These are phyloP conservation scores for Schizophyllum commune DNA, from an alignment of 1,284 basidiomycete species.

Conservation along the genomic window DNA sequence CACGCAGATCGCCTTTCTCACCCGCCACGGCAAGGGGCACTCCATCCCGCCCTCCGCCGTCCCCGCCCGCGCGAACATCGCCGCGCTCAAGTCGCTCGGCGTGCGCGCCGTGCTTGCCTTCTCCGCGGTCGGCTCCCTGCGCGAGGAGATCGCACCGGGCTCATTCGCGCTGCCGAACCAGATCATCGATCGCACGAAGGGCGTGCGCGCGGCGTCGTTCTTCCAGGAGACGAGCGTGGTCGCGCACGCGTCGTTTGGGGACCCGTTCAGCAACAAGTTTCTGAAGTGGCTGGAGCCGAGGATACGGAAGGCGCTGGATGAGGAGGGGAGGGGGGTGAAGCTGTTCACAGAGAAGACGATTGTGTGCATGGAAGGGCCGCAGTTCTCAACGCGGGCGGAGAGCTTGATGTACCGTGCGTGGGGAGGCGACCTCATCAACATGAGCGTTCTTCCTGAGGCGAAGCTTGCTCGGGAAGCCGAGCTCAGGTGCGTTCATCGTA, in stretches of 20 bases:
- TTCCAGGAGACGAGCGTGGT: slow-evolving; percentile 82
- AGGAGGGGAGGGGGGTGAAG: slow-evolving; percentile 46
- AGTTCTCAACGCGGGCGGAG: slow-evolving; percentile 93
- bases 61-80: slow-evolving; percentile 88
- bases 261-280: slow-evolving; percentile 73
- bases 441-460: slow-evolving; percentile 93
- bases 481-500: slow-evolving; percentile 53
- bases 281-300: slow-evolving; percentile 62
- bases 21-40: slow-evolving; percentile 83
- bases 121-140: slow-evolving; percentile 92
- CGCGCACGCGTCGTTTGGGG: slow-evolving; percentile 91
- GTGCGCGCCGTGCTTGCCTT: slow-evolving; percentile 89
- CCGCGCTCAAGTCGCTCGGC: slow-evolving; percentile 89
- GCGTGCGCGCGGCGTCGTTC: slow-evolving; percentile 78
- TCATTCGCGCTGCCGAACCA: slow-evolving; percentile 88
- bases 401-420: slow-evolving; percentile 89
- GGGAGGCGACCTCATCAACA: slow-evolving; percentile 94
- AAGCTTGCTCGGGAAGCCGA: slow-evolving; percentile 96
- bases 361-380: slow-evolving; percentile 96
- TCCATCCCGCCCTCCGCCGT: slow-evolving; percentile 69
- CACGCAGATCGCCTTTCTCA: slow-evolving; percentile 81
- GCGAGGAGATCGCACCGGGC: slow-evolving; percentile 90
- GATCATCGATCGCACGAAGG: slow-evolving; percentile 97
- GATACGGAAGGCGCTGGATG: slow-evolving; percentile 58
- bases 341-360: slow-evolving; percentile 81